Percentiles rank a stretch among this genome's conserved stretches.
These are phyloP conservation scores for Echeveria elegans DNA, from an alignment of 164 flowering plant species.

Conservation along the genomic window DNA sequence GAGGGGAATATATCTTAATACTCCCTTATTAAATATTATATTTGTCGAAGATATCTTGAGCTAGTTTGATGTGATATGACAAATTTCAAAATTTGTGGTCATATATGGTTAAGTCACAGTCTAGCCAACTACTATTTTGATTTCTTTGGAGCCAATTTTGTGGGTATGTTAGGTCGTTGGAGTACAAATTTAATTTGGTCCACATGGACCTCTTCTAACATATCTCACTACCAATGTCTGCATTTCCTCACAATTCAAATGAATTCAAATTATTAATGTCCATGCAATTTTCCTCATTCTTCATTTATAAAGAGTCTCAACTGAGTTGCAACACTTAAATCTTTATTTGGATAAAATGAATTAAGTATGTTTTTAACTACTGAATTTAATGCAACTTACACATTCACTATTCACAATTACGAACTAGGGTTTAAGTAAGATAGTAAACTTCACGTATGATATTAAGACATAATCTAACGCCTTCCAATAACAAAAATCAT, in stretches of 20 bases:
- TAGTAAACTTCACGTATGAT: no score
- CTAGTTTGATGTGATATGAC: not conserved
- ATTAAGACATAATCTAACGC: no score
- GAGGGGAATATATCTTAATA: no score
- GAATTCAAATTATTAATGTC: not conserved
- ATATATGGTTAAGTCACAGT: not conserved
- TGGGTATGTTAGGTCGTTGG: constrained; percentile 5
- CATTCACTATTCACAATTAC: no score
- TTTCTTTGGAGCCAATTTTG: constrained; percentile 3
- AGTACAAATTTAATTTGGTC: constrained; percentile 3
- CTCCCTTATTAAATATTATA: no score
- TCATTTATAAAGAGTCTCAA: not conserved
- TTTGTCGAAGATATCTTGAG: not conserved
- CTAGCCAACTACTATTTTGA: not conserved
- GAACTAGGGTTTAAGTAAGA: no score
- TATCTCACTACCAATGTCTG: not conserved
- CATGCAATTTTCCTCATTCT: not conserved
- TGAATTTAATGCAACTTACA: no score
- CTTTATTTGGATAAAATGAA: no score
- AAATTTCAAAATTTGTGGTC: not conserved
- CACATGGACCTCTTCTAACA: not conserved
- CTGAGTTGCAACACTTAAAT: no score
- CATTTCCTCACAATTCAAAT: constrained; percentile 1
- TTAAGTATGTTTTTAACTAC: no score
- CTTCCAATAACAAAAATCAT: no score